Evolutionary conservation across 768 basidiomycete genomes (phyloP), one percentile per base, ranked within the genome.

Genomic region (Peribolospora kevripleyi): DNA sequence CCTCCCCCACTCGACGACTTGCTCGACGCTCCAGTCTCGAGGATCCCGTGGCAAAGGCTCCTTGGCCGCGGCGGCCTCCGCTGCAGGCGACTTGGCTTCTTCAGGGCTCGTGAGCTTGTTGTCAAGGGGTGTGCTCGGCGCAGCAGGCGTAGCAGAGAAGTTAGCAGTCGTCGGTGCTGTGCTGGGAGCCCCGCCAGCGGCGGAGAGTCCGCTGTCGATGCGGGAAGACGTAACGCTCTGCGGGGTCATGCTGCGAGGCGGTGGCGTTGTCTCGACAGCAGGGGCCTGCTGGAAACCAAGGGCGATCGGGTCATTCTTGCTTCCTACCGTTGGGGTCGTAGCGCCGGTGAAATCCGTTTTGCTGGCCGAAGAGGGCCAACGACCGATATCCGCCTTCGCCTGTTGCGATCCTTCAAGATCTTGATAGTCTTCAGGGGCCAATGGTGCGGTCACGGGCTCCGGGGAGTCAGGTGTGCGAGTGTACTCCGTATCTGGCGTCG

Each of bases 1-100:
- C 64, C 75, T 78, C 38, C 86, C 69, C 93, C 93, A 98, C 0
- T 80, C 80, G 1, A 87, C 72, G 5, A 98, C 93, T 46, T 95
- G 80, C 0, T 84, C 82, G 0, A 95, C 77, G 0, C 69, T 72
- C 93, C 93, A 98, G 47, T 14, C 50, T 43, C 56, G 49, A 9
- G 55, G 55, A 46, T 53, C 57, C 43, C 43, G 59, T 53, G 14
- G 61, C 25, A 25, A 41, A 10, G 59, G 50, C 11, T 54, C 51
- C 38, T 52, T 47, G 5, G 60, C 53, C 25, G 54, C 40, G 41
- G 46, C 51, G n/a, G 51, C 55, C 25, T 25, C 25, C 25, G 25
- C 25, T 25, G 25, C 25, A 25, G 9, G 57, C 36, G 7, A 48
- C 47, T 37, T 45, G 40, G 61, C 54, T 2, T 52, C 43, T 53